Evolutionary conservation across 345 rosid species (phyloP).

Genomic region (Moricandia moricandioides): DNA sequence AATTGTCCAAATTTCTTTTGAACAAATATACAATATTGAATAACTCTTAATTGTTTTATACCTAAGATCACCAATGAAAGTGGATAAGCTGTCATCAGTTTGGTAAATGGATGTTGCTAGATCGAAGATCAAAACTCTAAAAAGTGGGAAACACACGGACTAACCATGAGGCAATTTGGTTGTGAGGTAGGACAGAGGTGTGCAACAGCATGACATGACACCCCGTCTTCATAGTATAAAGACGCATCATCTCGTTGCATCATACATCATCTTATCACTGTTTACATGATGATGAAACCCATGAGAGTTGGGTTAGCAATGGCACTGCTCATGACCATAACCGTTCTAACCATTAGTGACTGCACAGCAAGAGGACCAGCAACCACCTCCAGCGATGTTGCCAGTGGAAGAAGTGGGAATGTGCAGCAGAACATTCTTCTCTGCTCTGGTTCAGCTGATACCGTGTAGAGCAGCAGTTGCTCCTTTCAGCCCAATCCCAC

Average conservation of each 20-base stretch:
- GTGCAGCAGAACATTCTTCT: slow-evolving; percentile 77
- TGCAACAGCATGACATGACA: slow-evolving; percentile 18
- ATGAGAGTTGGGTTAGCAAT: slow-evolving; percentile 12
- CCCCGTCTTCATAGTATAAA: not conserved
- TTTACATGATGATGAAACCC: slow-evolving; percentile 10
- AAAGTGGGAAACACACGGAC: slow-evolving; percentile 11
- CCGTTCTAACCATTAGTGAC: slow-evolving; percentile 17
- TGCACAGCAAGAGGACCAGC: slow-evolving; percentile 33
- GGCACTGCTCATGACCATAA: slow-evolving; percentile 14
- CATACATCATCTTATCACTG: not conserved
- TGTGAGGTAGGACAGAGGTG: slow-evolving; percentile 32
- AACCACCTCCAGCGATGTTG: slow-evolving; percentile 33
- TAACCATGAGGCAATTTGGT: slow-evolving; percentile 18
- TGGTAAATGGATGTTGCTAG: not conserved
- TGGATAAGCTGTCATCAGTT: not conserved
- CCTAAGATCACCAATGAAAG: too few species aligned
- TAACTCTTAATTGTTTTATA: too few species aligned
- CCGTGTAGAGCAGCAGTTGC: slow-evolving; percentile 90
- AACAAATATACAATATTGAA: too few species aligned
- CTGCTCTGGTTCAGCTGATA: slow-evolving; percentile 73
- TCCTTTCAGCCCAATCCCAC: slow-evolving; percentile 77
- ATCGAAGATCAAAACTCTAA: not conserved
- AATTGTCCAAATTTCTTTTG: too few species aligned
- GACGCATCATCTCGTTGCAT: not conserved
- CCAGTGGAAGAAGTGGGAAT: slow-evolving; percentile 36